A percentile compares a stretch with the other conserved stretches of the same genome.
Conservation (phyloP, 148 eudicot genomes). For the Polygonum aviculare region DNA sequence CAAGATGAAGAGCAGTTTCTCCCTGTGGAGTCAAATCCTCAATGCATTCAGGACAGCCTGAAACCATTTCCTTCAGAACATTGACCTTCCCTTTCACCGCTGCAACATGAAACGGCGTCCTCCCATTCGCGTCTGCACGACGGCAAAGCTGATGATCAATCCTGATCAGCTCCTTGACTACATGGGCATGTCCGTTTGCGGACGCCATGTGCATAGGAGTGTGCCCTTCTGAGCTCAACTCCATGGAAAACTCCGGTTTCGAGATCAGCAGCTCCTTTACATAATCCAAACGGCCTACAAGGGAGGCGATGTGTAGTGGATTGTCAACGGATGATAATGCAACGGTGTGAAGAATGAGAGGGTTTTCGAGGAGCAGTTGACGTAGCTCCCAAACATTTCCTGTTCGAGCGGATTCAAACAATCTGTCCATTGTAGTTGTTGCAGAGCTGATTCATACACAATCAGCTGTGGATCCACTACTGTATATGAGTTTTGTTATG, state of each 20-base stretch:
- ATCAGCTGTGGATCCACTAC: neutral
- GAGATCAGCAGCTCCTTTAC: neutral
- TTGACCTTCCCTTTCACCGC: slow-evolving; percentile 34
- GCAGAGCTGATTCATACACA: neutral
- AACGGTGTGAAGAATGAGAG: neutral
- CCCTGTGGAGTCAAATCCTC: slow-evolving; percentile 34
- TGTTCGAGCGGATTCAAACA: neutral
- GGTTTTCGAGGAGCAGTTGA: neutral
- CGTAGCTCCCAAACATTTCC: neutral
- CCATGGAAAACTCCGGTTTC: slow-evolving; percentile 6
- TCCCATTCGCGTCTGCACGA: slow-evolving; percentile 29
- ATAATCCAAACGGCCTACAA: neutral
- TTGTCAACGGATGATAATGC: neutral
- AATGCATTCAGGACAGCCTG: slow-evolving; percentile 24
- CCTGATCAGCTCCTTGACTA: slow-evolving; percentile 23
- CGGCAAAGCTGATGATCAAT: slow-evolving; percentile 21
- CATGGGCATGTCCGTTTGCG: slow-evolving; percentile 9
- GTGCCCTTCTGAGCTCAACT: slow-evolving; percentile 9
- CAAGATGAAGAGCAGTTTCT: slow-evolving; percentile 54
- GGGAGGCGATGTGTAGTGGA: slow-evolving; percentile 1
- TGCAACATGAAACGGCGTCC: slow-evolving; percentile 44
- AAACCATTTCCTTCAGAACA: slow-evolving; percentile 29
- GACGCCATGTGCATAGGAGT: slow-evolving; percentile 12
- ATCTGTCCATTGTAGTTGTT: neutral
- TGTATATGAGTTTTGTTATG: neutral